Evolutionary conservation across 176 grass and related monocot genomes (phyloP).

Genomic region (Avena insularis): DNA sequence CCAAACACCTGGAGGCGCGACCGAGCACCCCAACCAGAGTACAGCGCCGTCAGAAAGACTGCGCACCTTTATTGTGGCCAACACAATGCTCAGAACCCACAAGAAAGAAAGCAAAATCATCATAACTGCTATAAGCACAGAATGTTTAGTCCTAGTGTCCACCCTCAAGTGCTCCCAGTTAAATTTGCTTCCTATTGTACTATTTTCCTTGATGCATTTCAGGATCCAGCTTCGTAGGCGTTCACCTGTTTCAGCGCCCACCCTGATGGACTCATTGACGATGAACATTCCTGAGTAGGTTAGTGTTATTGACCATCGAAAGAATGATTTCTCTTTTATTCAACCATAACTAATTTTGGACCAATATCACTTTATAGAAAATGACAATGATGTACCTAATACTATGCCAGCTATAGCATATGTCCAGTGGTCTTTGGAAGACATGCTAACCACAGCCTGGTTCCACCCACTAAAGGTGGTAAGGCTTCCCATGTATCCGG

Average conservation of each 20-base stretch:
- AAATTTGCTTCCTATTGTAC: conserved; percentile 47
- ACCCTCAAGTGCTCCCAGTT: conserved; percentile 53
- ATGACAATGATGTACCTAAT: conserved; percentile 59
- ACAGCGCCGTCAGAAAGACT: conserved; percentile 51
- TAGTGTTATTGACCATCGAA: conserved; percentile 28
- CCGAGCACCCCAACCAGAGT: conserved; percentile 79
- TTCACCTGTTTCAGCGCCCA: conserved; percentile 77
- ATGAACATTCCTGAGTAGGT: conserved; percentile 70
- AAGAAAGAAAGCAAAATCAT: conserved; percentile 52
- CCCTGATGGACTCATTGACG: conserved; percentile 70
- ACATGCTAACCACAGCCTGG: conserved; percentile 78
- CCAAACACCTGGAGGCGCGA: conserved; percentile 90
- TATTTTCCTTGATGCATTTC: conserved; percentile 45
- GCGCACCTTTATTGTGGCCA: conserved; percentile 62
- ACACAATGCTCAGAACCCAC: conserved; percentile 73
- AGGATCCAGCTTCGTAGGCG: conserved; percentile 56
- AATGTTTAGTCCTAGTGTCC: conserved; percentile 55
- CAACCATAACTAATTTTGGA: not conserved
- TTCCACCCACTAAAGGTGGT: conserved; percentile 99
- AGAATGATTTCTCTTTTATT: not conserved
- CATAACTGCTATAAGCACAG: conserved; percentile 50
- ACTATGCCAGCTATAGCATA: conserved; percentile 74
- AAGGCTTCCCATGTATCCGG: conserved; percentile 87
- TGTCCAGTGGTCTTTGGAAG: conserved; percentile 89
- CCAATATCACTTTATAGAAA: conserved; percentile 15